Evolutionary conservation across 2,329 filamentous ascomycete species (phyloP), one percentile per base, ranked within the genome.

Genomic region (Coniochaeta pulveracea): DNA sequence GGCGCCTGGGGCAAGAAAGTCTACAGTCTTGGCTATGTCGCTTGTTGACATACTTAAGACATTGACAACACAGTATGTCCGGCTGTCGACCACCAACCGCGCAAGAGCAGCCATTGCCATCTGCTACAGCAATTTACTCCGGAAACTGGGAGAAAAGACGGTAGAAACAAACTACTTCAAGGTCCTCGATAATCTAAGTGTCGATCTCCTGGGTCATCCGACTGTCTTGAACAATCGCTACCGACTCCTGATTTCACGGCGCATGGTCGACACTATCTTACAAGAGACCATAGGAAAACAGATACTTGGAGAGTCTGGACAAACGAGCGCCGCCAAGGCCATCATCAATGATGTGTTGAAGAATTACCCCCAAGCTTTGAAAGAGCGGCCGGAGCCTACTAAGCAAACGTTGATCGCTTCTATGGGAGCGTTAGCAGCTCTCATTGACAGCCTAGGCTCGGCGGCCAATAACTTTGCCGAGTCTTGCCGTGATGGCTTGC

Each of bases 271-370:
- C 42, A 80, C 81, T 23, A 71, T 95, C 30, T 63, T 98, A 9
- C 85, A 93, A 47, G 81, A 88, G 37, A 76, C 91, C 6, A 70
- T 96, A 41, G 85, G 85, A 7, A 71, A 72, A 37, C 76, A 79
- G 43, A 81, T 95, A 45, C 66, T 98, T 3, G 86, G 86, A 10
- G 89, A 98, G 55, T 85, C 83, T 10, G 88, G 86, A 6, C 89
- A 95, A 49, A 66, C 89, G 38, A 77, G 80, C 44, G 86, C 85
- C 18, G 84, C 85, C 6, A 85, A 78, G 47, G 74, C 76, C 40
- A 60, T 98, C 34, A 75, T 95, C 49, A 94, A 93, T 51, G 79
- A 85, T 37, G 69, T 95, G 28, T 66, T 98, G 31, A 96, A 93
- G 52, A 91, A 96, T 52, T 96, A 94, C 45, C 89, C 91, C 1